Percentiles rank a stretch among this genome's conserved stretches.
Conservation (phyloP, 306 rosid genomes). For the Arachis hypogaea region DNA sequence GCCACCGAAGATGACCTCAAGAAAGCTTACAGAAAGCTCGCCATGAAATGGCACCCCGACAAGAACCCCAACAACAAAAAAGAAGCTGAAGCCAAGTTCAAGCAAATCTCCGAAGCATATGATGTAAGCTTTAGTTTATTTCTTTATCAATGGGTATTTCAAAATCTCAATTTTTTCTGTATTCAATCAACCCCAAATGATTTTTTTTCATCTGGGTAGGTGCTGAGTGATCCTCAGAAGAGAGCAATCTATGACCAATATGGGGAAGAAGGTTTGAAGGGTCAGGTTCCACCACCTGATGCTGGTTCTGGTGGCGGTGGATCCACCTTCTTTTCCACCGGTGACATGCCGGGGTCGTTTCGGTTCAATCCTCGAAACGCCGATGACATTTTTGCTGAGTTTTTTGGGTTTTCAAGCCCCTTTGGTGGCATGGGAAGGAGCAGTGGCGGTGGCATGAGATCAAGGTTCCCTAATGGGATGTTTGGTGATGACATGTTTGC, state of each 20-base stretch:
- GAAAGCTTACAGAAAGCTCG: constrained; percentile 66
- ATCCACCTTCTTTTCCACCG: constrained; percentile 46
- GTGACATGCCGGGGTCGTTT: constrained; percentile 55
- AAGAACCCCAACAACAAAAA: constrained; percentile 60
- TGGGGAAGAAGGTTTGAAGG: constrained; percentile 67
- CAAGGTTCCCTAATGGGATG: constrained; percentile 52
- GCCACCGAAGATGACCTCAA: constrained; percentile 64
- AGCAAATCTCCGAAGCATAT: constrained; percentile 67
- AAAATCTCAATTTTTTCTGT: not conserved
- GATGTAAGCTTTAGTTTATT: constrained; percentile 38
- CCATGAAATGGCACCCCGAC: constrained; percentile 77
- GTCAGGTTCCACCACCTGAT: constrained; percentile 63
- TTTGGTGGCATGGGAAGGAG: constrained; percentile 54
- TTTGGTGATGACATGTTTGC: constrained; percentile 51
- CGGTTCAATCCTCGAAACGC: constrained; percentile 63
- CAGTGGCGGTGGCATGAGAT: constrained; percentile 39
- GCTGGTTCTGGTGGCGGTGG: constrained; percentile 43
- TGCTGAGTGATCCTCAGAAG: constrained; percentile 70
- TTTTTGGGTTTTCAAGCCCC: constrained; percentile 55
- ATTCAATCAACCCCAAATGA: not conserved
- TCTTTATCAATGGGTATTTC: not conserved
- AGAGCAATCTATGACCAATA: constrained; percentile 59
- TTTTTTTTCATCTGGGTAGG: constrained; percentile 39
- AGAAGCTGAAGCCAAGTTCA: constrained; percentile 68
- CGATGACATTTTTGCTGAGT: constrained; percentile 62